These are phyloP conservation scores for Torrubiellomyces zombiae DNA, from an alignment of 2,329 filamentous ascomycete genomes.

Conservation along the genomic window DNA sequence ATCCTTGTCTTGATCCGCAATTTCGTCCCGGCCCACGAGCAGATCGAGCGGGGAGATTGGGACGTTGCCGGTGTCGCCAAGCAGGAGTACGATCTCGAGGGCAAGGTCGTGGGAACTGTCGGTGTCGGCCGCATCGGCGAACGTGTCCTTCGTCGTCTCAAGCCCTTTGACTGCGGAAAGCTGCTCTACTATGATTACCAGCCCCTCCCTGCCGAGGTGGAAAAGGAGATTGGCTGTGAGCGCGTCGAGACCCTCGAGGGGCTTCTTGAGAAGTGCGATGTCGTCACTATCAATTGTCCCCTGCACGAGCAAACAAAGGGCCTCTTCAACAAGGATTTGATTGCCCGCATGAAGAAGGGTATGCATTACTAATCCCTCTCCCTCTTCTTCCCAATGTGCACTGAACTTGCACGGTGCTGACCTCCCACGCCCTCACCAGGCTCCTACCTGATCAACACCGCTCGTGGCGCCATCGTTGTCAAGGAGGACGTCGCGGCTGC, in stretches of 20 bases:
- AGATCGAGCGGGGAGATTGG: slow-evolving; percentile 81
- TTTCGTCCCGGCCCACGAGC: slow-evolving; percentile 95
- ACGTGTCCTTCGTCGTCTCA: slow-evolving; percentile 88
- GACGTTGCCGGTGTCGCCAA: slow-evolving; percentile 91
- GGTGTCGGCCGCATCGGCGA: slow-evolving; percentile 95
- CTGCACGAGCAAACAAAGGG: slow-evolving; percentile 95
- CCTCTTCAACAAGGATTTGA: slow-evolving; percentile 96
- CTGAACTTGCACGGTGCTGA: background rate
- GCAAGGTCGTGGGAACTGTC: slow-evolving; percentile 95
- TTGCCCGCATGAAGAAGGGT: slow-evolving; percentile 98
- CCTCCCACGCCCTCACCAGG: slow-evolving; percentile 39
- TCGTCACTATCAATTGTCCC: slow-evolving; percentile 99
- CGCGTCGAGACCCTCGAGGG: slow-evolving; percentile 83
- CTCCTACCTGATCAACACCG: slow-evolving; percentile 96
- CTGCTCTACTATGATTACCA: slow-evolving; percentile 99
- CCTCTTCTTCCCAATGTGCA: too few relatives aligned
- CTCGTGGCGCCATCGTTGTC: slow-evolving; percentile 95
- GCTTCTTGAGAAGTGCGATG: slow-evolving; percentile 82
- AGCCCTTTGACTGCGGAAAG: slow-evolving; percentile 99
- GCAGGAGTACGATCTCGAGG: slow-evolving; percentile 95
- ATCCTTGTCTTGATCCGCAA: slow-evolving; percentile 92
- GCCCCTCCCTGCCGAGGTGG: slow-evolving; percentile 66
- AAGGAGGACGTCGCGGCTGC: slow-evolving; percentile 97
- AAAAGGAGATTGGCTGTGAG: slow-evolving; percentile 90
- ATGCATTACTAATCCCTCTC: slow-evolving; percentile 13